Evolutionary conservation across 2,329 filamentous ascomycete species (phyloP), one percentile per base, ranked within the genome.

Genomic region (Alternaria sp.): DNA sequence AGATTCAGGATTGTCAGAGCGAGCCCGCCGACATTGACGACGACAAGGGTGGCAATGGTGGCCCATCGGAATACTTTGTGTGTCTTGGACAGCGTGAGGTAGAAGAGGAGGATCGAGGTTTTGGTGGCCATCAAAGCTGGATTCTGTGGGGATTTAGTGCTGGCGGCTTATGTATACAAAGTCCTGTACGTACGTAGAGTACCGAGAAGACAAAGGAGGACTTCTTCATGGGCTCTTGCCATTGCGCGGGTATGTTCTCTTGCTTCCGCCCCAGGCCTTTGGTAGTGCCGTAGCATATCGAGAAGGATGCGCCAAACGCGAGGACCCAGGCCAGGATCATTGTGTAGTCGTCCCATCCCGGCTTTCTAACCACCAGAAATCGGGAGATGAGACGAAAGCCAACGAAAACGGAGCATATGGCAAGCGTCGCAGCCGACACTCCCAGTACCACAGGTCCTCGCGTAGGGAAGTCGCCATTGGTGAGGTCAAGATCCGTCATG

Each of bases 71-170:
- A 90, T 54, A 94, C 84, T 66, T 88, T 88, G 69, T 96, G 89
- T 63, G 93, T 92, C 72, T 90, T 91, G 25, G 93, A 92, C 51
- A 97, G 85, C 44, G 91, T 90, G 54, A 97, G 85, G 81, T 96
- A 97, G 80, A 97, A 97, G 57, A 96, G 86, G 61, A 97, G 85
- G 71, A 97, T 92, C n/a, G 93, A 96, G 0, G 92, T 94, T 81
- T 97, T 97, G 55, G 93, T 93, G 3, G 91, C 89, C 92, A 97
- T 96, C 60, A 97, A 84, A 4, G 92, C 91, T 12, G 94, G 94
- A 75, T 97, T 96, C 89, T 94, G 72, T n/a, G 37, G 55, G 56
- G 61, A 67, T 47, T 76, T 58, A 78, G 64, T 54, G 53, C 11
- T 37, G 56, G 14, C 49, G 55, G 44, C 54, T 15, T 53, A 6